Evolutionary conservation across 495 filamentous ascomycete species (phyloP).

Genomic region (Penicillium parvum): DNA sequence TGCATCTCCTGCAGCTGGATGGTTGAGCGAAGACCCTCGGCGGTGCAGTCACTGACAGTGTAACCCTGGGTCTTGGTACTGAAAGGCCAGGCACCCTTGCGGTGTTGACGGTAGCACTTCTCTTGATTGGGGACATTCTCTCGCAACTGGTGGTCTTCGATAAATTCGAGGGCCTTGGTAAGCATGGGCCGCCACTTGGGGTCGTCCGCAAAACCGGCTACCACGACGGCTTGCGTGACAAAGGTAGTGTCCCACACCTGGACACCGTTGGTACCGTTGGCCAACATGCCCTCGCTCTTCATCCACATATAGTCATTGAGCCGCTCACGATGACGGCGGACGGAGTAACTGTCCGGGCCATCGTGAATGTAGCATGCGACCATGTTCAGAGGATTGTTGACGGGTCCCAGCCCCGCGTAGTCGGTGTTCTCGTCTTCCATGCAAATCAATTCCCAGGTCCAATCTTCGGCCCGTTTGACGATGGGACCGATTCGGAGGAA

Average conservation of each 20-base stretch:
- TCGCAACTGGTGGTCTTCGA: constrained; percentile 87
- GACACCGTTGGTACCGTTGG: constrained; percentile 94
- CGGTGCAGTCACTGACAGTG: constrained; percentile 89
- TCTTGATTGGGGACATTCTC: constrained; percentile 76
- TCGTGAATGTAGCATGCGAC: constrained; percentile 78
- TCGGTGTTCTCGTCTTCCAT: constrained; percentile 92
- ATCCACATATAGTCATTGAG: constrained; percentile 88
- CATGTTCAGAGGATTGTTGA: constrained; percentile 84
- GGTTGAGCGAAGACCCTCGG: constrained; percentile 83
- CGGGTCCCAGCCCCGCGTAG: constrained; percentile 80
- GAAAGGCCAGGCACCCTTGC: constrained; percentile 95
- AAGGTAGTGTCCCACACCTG: constrained; percentile 96
- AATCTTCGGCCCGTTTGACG: constrained; percentile 63
- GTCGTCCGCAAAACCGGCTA: constrained; percentile 72
- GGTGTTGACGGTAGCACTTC: constrained; percentile 82
- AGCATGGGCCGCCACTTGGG: constrained; percentile 81
- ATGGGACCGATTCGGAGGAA: constrained; percentile 58
- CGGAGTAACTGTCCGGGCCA: constrained; percentile 70
- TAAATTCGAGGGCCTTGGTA: constrained; percentile 73
- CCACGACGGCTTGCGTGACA: constrained; percentile 73
- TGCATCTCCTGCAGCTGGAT: constrained; percentile 78
- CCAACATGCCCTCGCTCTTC: constrained; percentile 85
- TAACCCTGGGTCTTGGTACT: constrained; percentile 90
- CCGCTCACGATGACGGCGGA: constrained; percentile 73
- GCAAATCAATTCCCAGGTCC: constrained; percentile 71